Conservation (phyloP, 768 basidiomycete species). For the Amanita brunnescens region DNA sequence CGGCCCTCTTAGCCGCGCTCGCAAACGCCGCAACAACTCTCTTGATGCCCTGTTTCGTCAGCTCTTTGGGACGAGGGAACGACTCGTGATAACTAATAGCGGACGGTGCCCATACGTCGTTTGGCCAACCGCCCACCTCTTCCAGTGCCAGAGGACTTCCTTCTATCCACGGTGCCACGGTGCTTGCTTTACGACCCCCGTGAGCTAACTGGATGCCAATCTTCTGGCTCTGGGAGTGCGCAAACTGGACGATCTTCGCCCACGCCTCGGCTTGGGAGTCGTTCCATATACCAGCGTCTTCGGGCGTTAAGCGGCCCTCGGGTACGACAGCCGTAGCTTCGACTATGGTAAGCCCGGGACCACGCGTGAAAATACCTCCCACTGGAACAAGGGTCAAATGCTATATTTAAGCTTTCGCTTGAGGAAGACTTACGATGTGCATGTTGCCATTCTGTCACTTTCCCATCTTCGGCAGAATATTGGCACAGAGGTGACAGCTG, state of each 20-base stretch:
- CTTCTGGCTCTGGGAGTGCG: conserved; percentile 61
- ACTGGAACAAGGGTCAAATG: conserved; percentile 18
- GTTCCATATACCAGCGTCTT: conserved; percentile 57
- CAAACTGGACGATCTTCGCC: conserved; percentile 53
- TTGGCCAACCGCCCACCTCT: conserved; percentile 41
- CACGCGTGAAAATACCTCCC: conserved; percentile 42
- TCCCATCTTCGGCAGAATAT: conserved; percentile 49
- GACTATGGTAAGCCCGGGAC: conserved; percentile 48
- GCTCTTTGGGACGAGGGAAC: conserved; percentile 45
- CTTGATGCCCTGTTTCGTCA: conserved; percentile 50
- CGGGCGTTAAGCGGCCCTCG: conserved; percentile 57
- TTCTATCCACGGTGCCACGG: conserved; percentile 51
- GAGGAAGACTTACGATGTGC: conserved; percentile 46
- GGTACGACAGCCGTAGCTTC: conserved; percentile 62
- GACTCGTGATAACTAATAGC: conserved; percentile 32
- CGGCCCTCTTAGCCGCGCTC: conserved; percentile 39
- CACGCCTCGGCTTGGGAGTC: conserved; percentile 44
- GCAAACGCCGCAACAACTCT: conserved; percentile 47
- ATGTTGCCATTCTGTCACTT: conserved; percentile 45
- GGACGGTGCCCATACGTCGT: conserved; percentile 51
- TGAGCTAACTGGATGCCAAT: conserved; percentile 72
- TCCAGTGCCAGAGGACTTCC: conserved; percentile 24
- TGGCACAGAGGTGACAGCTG: conserved; percentile 52
- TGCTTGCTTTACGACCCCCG: conserved; percentile 69
- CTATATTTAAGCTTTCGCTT: conserved; percentile 15